These are phyloP conservation scores for Solanum chilense DNA, from an alignment of 257 asterid genomes.

Conservation along the genomic window DNA sequence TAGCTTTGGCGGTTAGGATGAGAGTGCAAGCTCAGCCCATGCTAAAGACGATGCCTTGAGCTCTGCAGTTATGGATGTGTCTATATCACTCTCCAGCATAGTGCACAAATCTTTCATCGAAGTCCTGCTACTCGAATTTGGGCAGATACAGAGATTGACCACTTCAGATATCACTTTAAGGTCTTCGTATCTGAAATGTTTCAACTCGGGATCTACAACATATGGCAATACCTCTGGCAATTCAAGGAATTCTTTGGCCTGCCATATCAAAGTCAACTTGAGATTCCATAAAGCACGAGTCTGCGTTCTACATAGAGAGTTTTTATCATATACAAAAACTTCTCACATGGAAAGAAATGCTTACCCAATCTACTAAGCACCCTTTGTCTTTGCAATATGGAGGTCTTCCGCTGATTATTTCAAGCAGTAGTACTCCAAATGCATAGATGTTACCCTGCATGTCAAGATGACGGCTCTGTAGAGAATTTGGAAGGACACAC, in stretches of 20 bases:
- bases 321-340: not conserved
- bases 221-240: conserved; percentile 41
- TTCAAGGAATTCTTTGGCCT: conserved; percentile 80
- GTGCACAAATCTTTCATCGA: conserved; percentile 61
- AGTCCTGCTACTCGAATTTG: conserved; percentile 37
- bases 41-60: conserved; percentile 74
- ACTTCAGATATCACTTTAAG: conserved; percentile 66
- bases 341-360: not conserved
- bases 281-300: not conserved
- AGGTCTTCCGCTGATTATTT: conserved; percentile 86
- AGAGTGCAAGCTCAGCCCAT: conserved; percentile 93
- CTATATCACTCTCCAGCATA: conserved; percentile 53
- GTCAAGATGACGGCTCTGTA: conserved; percentile 64
- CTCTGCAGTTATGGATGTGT: conserved; percentile 64
- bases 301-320: not conserved
- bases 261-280: not conserved
- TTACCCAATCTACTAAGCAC: conserved; percentile 81
- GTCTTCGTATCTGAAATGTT: conserved; percentile 68
- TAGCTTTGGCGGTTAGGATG: conserved; percentile 32
- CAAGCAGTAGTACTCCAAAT: conserved; percentile 78
- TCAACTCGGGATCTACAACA: conserved; percentile 75
- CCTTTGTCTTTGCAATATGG: conserved; percentile 78
- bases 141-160: conserved; percentile 45
- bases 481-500: conserved; percentile 61
- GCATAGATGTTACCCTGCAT: conserved; percentile 71